Conservation (phyloP, 73 alveolate species). For the Paramecium caudatum region DNA sequence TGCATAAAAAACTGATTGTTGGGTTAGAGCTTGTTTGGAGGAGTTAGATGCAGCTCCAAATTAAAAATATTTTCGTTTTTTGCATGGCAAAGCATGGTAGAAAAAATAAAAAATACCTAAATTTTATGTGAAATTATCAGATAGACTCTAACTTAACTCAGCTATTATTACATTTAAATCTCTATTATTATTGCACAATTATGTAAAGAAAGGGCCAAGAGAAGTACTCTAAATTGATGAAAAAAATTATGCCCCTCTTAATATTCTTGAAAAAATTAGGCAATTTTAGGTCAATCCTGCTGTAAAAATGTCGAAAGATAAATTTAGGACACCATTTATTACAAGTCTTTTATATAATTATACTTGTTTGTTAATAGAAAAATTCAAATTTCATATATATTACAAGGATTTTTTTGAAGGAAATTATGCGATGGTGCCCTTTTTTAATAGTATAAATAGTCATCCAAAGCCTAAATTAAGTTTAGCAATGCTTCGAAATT, state of each 20-base stretch:
- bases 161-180: conserved; percentile 67
- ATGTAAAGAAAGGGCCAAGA: conserved; percentile 69
- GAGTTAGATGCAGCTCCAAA: conserved; percentile 69
- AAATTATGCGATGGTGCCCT: conserved; percentile 66
- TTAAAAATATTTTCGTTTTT: conserved; percentile 47
- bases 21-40: conserved; percentile 65
- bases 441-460: conserved; percentile 66
- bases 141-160: not conserved
- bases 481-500: conserved; percentile 15
- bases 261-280: conserved; percentile 23
- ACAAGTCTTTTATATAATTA: conserved; percentile 31
- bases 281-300: not conserved
- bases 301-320: conserved; percentile 41
- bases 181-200: conserved; percentile 64
- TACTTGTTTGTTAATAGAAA: conserved; percentile 31
- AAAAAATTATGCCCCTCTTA: conserved; percentile 1
- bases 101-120: conserved; percentile 64
- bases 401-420: conserved; percentile 63
- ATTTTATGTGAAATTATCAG: conserved; percentile 51
- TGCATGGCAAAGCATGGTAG: conserved; percentile 71
- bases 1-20: conserved; percentile 43
- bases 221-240: not conserved
- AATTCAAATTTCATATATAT: conserved; percentile 16
- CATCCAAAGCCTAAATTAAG: not conserved
- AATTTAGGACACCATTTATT: conserved; percentile 33